Conservation (phyloP, 2,329 filamentous ascomycete species). For the Phaeoacremonium minimum region DNA sequence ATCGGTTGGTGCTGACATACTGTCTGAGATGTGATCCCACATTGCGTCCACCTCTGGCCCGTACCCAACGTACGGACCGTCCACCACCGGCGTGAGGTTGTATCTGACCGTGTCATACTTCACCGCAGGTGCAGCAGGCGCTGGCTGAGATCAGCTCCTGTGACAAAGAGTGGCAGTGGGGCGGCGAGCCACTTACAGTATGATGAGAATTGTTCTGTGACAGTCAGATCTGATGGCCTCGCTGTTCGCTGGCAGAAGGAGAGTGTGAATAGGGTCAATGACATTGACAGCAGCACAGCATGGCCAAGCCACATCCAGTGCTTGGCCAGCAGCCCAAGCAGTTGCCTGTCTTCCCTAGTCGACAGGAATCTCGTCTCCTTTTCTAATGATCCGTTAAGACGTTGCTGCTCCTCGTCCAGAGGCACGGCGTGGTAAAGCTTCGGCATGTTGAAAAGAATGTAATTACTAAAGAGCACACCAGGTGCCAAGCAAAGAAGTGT, state of each 20-base stretch:
- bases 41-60: slow-evolving; percentile 52
- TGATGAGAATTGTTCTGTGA: slow-evolving; percentile 36
- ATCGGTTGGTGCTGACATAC: slow-evolving; percentile 14
- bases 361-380: slow-evolving; percentile 10
- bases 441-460: slow-evolving; percentile 19
- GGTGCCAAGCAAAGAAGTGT: slow-evolving; percentile 16
- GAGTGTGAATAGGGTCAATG: slow-evolving; percentile 32
- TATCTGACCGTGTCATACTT: slow-evolving; percentile 46
- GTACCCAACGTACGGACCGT: slow-evolving; percentile 49
- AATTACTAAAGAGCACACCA: slow-evolving; percentile 17
- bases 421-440: slow-evolving; percentile 28
- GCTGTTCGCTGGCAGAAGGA: slow-evolving; percentile 31
- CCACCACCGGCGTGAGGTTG: slow-evolving; percentile 39
- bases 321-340: slow-evolving; percentile 3
- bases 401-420: slow-evolving; percentile 30
- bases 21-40: slow-evolving; percentile 49
- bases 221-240: slow-evolving; percentile 24
- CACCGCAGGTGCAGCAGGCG: slow-evolving; percentile 40
- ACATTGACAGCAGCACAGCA: slow-evolving; percentile 30
- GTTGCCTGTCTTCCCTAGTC: too few relatives aligned
- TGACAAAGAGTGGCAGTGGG: neutral
- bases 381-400: slow-evolving; percentile 14
- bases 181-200: slow-evolving; percentile 22
- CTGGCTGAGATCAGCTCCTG: slow-evolving; percentile 22
- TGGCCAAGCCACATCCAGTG: slow-evolving; percentile 36